Evolutionary conservation across 768 basidiomycete species (phyloP).

Genomic region (Lentinus tigrinus): DNA sequence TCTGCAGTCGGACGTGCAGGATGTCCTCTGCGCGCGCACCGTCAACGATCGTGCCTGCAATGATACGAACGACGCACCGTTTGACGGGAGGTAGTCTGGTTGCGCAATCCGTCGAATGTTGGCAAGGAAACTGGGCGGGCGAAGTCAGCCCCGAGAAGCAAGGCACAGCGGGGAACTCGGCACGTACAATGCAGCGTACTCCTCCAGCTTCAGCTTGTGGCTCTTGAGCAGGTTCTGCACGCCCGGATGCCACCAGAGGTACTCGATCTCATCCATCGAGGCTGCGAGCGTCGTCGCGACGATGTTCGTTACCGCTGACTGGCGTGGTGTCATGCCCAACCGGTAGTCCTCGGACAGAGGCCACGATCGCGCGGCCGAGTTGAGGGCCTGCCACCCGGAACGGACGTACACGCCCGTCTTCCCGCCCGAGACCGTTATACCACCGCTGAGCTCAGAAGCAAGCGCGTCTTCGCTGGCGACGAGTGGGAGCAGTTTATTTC

Average conservation of each 20-base stretch:
- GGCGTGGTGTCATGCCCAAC: conserved; percentile 27
- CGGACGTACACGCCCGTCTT: conserved; percentile 66
- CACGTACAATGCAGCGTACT: conserved; percentile 73
- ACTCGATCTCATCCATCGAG: conserved; percentile 50
- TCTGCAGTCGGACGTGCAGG: conserved; percentile 77
- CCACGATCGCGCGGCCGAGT: conserved; percentile 41
- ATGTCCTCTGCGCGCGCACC: conserved; percentile 56
- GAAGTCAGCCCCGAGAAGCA: background rate
- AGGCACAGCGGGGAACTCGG: conserved; percentile 5
- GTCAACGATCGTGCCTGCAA: background rate
- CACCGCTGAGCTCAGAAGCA: conserved; percentile 66
- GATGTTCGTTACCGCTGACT: conserved; percentile 46
- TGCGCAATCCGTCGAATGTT: conserved; percentile 64
- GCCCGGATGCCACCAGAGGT: conserved; percentile 70
- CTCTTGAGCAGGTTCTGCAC: conserved; percentile 56
- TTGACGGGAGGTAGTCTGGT: conserved; percentile 69
- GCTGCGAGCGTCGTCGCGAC: conserved; percentile 55
- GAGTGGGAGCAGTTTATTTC: conserved; percentile 59
- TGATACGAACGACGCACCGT: conserved; percentile 40
- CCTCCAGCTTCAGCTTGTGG: conserved; percentile 66
- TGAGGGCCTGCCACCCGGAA: conserved; percentile 67
- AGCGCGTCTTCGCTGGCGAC: conserved; percentile 67
- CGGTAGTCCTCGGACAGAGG: conserved; percentile 35
- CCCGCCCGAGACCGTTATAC: conserved; percentile 59
- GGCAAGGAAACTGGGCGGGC: conserved; percentile 58